A percentile compares a stretch with the other conserved stretches of the same genome.
These are phyloP conservation scores for Plasmodium blacklocki DNA, from an alignment of 169 alveolate genomes.

Conservation along the genomic window DNA sequence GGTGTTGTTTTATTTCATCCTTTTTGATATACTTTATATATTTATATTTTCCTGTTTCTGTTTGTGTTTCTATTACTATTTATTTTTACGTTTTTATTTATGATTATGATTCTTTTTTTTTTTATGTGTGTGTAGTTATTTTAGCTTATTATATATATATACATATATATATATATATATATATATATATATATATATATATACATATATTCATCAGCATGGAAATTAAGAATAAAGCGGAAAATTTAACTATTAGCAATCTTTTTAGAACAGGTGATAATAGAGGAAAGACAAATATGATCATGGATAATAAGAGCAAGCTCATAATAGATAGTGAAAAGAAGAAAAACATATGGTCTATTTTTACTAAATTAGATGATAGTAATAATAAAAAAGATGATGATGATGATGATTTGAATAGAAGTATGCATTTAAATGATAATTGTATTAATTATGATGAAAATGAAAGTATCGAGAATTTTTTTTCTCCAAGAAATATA, in stretches of 20 bases:
- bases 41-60: no score
- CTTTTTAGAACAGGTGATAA: background rate
- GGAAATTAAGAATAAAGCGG: background rate
- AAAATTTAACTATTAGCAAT: background rate
- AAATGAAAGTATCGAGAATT: background rate
- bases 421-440: background rate
- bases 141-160: no score
- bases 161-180: no score
- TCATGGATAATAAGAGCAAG: slow-evolving; percentile 6
- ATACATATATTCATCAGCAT: background rate
- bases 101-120: no score
- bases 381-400: background rate
- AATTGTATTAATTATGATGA: background rate
- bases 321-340: slow-evolving; percentile 40
- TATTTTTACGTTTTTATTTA: no score
- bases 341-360: slow-evolving; percentile 51
- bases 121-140: no score
- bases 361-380: slow-evolving; percentile 37
- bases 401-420: slow-evolving; percentile 1
- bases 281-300: slow-evolving; percentile 6
- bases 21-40: no score
- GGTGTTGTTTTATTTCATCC: no score
- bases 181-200: no score
- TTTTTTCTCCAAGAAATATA: slow-evolving; percentile 37
- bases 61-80: no score